Evolutionary conservation across 1,139 yeast genomes (phyloP), one percentile per base, ranked within the genome.

Genomic region (Petasospora fabianii): DNA sequence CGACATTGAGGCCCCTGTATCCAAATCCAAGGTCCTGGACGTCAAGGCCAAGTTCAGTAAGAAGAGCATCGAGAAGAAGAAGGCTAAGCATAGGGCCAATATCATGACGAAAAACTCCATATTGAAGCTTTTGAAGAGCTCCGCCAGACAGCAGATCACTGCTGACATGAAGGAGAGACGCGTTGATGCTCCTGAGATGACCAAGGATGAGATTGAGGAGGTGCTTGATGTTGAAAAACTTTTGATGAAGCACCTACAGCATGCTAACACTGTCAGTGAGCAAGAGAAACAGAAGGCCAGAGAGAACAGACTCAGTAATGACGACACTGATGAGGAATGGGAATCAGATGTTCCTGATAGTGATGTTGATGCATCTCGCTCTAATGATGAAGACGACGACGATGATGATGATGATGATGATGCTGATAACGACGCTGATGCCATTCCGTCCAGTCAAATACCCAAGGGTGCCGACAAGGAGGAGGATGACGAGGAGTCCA

Each of bases 241-340:
- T 33, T 65, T 82, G 48, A 87, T 82, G 49, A 69, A 75, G 42
- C 90, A 83, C 54, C 69, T 77, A 51, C 73, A 73, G 46, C 65
- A 80, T 47, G 75, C 66, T 24, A 62, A 77, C 51, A 68, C 65
- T 36, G 67, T 74, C 24, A 66, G 80, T 42, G 73, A 69, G 50
- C 70, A 68, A 41, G 85, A 76, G 68, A 72, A 46, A 44, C 42
- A 48, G 73, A 66, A 45, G 73, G 10, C 50, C 47, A 60, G 52
- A 16, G 56, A 50, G 10, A 57, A 48, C 15, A 48, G 10, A 49
- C 43, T 5, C 13, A 6, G 8, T 6, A 8, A 30, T 7, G 19
- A 9, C 27, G 51, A 46, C 12, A 55, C 48, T 28, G 56, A 51
- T 16, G 61, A 50, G 12, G 27, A 24, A 9, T 24, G 12, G 6